phyloP scores from a whole-genome alignment of 75 land plant genomes.

The Pinus taeda region DNA sequence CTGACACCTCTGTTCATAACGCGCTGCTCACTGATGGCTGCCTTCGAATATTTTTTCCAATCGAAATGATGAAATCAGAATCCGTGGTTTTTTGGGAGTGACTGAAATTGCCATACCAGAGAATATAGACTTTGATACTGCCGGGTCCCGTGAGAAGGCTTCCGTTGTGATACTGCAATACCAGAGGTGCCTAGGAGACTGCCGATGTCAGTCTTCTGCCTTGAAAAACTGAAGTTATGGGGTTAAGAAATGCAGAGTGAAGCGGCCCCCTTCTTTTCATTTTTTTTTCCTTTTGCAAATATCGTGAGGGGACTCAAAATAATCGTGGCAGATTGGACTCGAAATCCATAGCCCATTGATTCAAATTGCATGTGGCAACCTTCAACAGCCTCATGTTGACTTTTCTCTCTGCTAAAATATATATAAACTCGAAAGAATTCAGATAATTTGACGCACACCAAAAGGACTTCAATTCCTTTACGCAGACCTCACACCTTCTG shows the following conservation, averaged over 20 bases:
- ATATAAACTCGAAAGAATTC: too few relatives aligned
- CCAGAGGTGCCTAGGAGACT: constrained; percentile 4
- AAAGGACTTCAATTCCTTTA: too few relatives aligned
- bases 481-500: too few relatives aligned
- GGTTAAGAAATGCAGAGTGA: too few relatives aligned
- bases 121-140: constrained; percentile 45
- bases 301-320: too few relatives aligned
- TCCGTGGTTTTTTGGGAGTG: constrained; percentile 49
- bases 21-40: constrained; percentile 19
- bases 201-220: too few relatives aligned
- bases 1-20: too few relatives aligned
- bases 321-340: constrained; percentile 77
- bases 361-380: constrained; percentile 91
- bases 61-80: constrained; percentile 59
- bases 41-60: constrained; percentile 14
- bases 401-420: not conserved
- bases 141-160: constrained; percentile 45
- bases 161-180: constrained; percentile 61
- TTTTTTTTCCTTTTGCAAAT: too few relatives aligned
- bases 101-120: constrained; percentile 74
- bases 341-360: constrained; percentile 99
- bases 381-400: constrained; percentile 83
- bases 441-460: too few relatives aligned
- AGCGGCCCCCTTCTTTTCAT: too few relatives aligned
- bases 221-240: too few relatives aligned